phyloP scores from a whole-genome alignment of 2,329 filamentous ascomycete genomes.

The Microascus cirrosus region DNA sequence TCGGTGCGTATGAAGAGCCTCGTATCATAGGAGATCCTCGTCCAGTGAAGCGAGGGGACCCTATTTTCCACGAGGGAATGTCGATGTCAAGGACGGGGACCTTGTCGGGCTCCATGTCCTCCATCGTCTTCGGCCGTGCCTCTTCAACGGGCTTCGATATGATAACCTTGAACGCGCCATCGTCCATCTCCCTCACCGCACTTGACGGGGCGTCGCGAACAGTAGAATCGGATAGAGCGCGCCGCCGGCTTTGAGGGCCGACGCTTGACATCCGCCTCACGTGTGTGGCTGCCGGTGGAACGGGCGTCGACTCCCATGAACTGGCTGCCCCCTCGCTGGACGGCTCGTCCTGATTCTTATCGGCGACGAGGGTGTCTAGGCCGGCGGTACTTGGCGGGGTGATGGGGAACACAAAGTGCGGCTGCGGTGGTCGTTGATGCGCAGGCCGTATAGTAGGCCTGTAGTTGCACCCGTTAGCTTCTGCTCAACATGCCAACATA shows the following conservation, averaged over 20 bases:
- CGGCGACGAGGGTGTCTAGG: slow-evolving; percentile 31
- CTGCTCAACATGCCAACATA: neutral
- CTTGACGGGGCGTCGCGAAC: slow-evolving; percentile 46
- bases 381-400: slow-evolving; percentile 49
- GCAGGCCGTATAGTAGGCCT: slow-evolving; percentile 52
- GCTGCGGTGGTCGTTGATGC: slow-evolving; percentile 50
- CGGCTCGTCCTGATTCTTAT: slow-evolving; percentile 15
- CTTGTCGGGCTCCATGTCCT: slow-evolving; percentile 34
- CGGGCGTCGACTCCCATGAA: neutral
- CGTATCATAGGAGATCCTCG: slow-evolving; percentile 67
- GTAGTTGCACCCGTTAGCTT: neutral
- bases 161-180: slow-evolving; percentile 66
- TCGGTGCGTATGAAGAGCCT: slow-evolving; percentile 69
- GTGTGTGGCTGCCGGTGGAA: neutral
- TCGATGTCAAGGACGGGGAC: slow-evolving; percentile 56
- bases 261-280: neutral
- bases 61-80: slow-evolving; percentile 77
- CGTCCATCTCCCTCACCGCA: slow-evolving; percentile 40
- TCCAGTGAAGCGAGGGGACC: slow-evolving; percentile 68
- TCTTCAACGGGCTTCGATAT: slow-evolving; percentile 61
- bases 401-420: slow-evolving; percentile 47
- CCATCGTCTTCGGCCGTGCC: slow-evolving; percentile 49
- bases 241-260: slow-evolving; percentile 29
- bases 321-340: neutral
- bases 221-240: slow-evolving; percentile 69